Evolutionary conservation across 2,329 filamentous ascomycete species (phyloP), one percentile per base, ranked within the genome.

Genomic region (Pseudocercospora musae): DNA sequence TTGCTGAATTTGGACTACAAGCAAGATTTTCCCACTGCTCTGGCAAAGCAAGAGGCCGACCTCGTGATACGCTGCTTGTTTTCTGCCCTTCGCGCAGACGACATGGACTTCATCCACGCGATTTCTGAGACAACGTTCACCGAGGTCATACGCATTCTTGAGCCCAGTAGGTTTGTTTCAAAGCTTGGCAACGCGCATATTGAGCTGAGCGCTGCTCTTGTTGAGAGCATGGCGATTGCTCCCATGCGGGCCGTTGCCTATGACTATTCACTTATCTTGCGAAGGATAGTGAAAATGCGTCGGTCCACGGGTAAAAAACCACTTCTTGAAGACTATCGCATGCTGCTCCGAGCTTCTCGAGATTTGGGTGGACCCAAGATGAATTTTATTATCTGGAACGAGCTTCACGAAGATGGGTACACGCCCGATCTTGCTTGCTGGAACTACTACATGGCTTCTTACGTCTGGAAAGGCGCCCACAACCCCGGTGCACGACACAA

Each of bases 131-230:
- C 81, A 1, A 82, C 82, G 0, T 87, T 92, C 70, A 85, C 86
- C 1, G 86, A 89, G 65, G 82, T 89, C 9, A 73, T 93, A 29
- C 81, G 82, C 33, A 79, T 81, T 4, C 74, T 92, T 8, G 86
- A 90, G 61, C 88, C 89, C 0, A 69, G 74, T 23, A 74, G 82
- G 66, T 81, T 84, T 63, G 67, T 85, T 44, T 73, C 77, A 23
- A 76, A 77, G 1, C 78, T 80, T 67, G 76, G 83, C 4, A 70
- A 74, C 21, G 75, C 86, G 18, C 78, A 83, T 57, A 72, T 75
- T 20, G 74, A 81, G 11, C 72, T 85, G 20, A 87, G 88, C 71
- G 72, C 79, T 3, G 75, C 77, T 10, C 71, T 80, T 37, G 77
- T 79, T 15, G 63, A 81, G 18, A 13, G 81, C 73, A 67, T 82